A percentile compares a stretch with the other conserved stretches of the same genome.
Conservation (phyloP, 192 early-diverging fungal species). For the Paraglomus brasilianum region DNA sequence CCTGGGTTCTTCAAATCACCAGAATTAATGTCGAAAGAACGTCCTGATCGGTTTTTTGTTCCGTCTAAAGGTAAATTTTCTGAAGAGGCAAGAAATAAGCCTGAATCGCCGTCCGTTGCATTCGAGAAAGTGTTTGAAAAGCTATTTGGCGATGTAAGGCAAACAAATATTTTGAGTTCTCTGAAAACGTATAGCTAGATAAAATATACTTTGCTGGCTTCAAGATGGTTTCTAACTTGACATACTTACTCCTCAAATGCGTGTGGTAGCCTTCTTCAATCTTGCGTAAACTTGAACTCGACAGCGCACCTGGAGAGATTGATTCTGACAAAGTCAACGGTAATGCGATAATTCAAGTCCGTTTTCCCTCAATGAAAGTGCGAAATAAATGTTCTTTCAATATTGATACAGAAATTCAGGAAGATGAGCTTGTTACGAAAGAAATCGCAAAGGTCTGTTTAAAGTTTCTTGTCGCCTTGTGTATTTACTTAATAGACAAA, state of each 20-base stretch:
- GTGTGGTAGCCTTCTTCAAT: neutral
- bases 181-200: too few species aligned
- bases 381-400: conserved; percentile 13
- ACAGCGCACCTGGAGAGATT: conserved; percentile 23
- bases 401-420: conserved; percentile 70
- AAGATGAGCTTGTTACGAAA: conserved; percentile 81
- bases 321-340: conserved; percentile 61
- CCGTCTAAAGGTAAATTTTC: too few species aligned
- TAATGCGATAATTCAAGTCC: conserved; percentile 22
- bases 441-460: conserved; percentile 66
- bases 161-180: neutral
- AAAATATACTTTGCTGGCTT: too few species aligned
- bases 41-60: too few species aligned
- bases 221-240: neutral
- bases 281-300: neutral
- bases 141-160: conserved; percentile 3
- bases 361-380: neutral
- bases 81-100: too few species aligned
- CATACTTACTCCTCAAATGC: neutral
- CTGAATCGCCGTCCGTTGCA: neutral
- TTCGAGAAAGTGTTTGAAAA: conserved; percentile 27
- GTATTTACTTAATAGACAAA: neutral
- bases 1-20: too few species aligned
- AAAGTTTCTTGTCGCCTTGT: neutral
- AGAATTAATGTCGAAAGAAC: too few species aligned